Conservation (phyloP, 768 basidiomycete species). For the Tubosaeta sp. region DNA sequence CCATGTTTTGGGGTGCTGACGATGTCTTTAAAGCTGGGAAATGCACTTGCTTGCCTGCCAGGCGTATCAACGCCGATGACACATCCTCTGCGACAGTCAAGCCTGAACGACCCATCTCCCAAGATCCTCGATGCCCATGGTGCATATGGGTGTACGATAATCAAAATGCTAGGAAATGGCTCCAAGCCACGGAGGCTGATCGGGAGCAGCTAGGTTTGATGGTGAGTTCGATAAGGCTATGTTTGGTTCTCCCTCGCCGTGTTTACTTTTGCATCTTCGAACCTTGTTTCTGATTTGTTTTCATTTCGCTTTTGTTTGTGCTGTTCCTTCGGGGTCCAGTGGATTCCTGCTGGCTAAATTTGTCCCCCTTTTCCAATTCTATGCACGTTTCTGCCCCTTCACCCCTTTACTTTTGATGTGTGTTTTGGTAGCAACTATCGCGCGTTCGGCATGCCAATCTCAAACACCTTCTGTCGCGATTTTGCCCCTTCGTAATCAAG, state of each 20-base stretch:
- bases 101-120: not conserved
- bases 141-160: conserved; percentile 26
- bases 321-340: conserved; percentile 8
- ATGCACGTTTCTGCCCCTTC: conserved; percentile 3
- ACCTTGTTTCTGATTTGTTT: conserved; percentile 1
- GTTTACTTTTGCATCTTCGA: not conserved
- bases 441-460: conserved; percentile 5
- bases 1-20: conserved; percentile 53
- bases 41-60: conserved; percentile 18
- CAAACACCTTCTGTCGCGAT: conserved; percentile 2
- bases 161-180: conserved; percentile 31
- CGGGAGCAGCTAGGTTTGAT: conserved; percentile 21
- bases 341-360: conserved; percentile 6
- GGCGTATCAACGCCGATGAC: conserved; percentile 7
- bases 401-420: conserved; percentile 5
- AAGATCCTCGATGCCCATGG: conserved; percentile 8
- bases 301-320: conserved; percentile 10
- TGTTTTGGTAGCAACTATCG: conserved; percentile 4
- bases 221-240: conserved; percentile 22
- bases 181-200: conserved; percentile 30
- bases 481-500: conserved; percentile 5
- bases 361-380: conserved; percentile 2
- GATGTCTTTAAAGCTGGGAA: conserved; percentile 15
- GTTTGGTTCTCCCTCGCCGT: conserved; percentile 3
- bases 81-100: conserved; percentile 1